A percentile compares a stretch with the other conserved stretches of the same genome.
These are phyloP conservation scores for Ceratobasidium sp. DNA, from an alignment of 1,284 basidiomycete species.

Conservation along the genomic window DNA sequence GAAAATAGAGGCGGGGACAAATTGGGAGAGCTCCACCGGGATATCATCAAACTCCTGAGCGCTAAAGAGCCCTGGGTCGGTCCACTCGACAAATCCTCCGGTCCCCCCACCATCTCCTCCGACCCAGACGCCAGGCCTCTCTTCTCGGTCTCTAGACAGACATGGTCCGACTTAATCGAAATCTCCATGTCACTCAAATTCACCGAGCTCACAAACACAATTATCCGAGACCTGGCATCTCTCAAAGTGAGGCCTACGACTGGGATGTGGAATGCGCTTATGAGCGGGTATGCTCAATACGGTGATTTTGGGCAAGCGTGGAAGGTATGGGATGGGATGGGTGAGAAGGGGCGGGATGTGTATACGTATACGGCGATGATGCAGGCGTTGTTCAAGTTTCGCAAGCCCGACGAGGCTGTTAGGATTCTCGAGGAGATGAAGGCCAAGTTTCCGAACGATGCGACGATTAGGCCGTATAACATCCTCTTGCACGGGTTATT, in stretches of 20 bases:
- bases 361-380: conserved; percentile 72
- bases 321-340: conserved; percentile 70
- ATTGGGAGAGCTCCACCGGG: conserved; percentile 57
- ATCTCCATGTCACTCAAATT: conserved; percentile 66
- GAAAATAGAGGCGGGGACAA: conserved; percentile 55
- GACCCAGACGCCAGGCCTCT: conserved; percentile 56
- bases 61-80: conserved; percentile 61
- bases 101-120: conserved; percentile 29
- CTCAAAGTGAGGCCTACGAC: conserved; percentile 63
- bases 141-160: conserved; percentile 60
- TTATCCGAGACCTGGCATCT: conserved; percentile 71
- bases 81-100: conserved; percentile 52
- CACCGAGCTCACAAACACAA: conserved; percentile 64
- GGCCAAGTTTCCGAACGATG: conserved; percentile 53
- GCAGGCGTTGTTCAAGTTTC: conserved; percentile 62
- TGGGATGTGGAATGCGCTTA: conserved; percentile 70
- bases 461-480: conserved; percentile 63
- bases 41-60: conserved; percentile 62
- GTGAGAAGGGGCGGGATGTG: conserved; percentile 63
- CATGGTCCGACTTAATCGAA: conserved; percentile 71
- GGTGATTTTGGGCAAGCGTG: conserved; percentile 62
- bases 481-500: conserved; percentile 72
- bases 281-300: conserved; percentile 67
- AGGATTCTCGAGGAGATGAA: conserved; percentile 63
- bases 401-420: conserved; percentile 60